Evolutionary conservation across 768 basidiomycete genomes (phyloP).

Genomic region (Gyrodon lividus): DNA sequence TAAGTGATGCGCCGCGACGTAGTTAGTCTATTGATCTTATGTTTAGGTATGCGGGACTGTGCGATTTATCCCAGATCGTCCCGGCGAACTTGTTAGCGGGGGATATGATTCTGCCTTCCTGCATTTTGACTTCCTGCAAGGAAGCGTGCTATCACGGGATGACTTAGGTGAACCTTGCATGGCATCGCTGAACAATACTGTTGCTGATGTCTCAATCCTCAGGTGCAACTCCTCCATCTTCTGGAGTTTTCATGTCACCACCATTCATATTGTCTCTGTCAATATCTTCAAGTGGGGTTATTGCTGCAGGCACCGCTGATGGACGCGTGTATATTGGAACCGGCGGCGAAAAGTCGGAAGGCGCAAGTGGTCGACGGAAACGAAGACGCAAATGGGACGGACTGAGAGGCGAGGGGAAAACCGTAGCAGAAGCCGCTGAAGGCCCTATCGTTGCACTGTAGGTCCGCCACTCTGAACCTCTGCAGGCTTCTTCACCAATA

Average conservation of each 20-base stretch:
- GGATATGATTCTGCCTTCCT: slow-evolving; percentile 71
- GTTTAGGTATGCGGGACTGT: slow-evolving; percentile 68
- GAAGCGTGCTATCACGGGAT: slow-evolving; percentile 54
- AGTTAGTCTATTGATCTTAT: slow-evolving; percentile 2
- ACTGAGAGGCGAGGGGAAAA: slow-evolving; percentile 45
- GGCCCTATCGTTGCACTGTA: slow-evolving; percentile 77
- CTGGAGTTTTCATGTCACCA: slow-evolving; percentile 62
- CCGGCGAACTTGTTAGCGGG: slow-evolving; percentile 71
- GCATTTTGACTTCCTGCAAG: slow-evolving; percentile 64
- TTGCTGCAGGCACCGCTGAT: slow-evolving; percentile 76
- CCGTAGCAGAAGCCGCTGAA: slow-evolving; percentile 54
- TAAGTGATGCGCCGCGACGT: slow-evolving; percentile 34
- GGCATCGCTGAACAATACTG: neutral
- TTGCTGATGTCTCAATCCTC: slow-evolving; percentile 1
- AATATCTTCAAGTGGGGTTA: slow-evolving; percentile 54
- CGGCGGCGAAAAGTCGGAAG: slow-evolving; percentile 55
- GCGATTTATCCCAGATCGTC: slow-evolving; percentile 68
- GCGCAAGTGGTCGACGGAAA: slow-evolving; percentile 42
- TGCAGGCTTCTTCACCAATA: slow-evolving; percentile 1
- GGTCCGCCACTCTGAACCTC: slow-evolving; percentile 16
- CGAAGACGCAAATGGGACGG: slow-evolving; percentile 73
- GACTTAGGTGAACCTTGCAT: slow-evolving; percentile 50
- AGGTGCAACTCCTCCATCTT: slow-evolving; percentile 41
- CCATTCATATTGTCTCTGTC: slow-evolving; percentile 70
- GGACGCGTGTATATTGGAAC: slow-evolving; percentile 69